phyloP scores from a whole-genome alignment of 495 filamentous ascomycete genomes.

The Podospora didyma region DNA sequence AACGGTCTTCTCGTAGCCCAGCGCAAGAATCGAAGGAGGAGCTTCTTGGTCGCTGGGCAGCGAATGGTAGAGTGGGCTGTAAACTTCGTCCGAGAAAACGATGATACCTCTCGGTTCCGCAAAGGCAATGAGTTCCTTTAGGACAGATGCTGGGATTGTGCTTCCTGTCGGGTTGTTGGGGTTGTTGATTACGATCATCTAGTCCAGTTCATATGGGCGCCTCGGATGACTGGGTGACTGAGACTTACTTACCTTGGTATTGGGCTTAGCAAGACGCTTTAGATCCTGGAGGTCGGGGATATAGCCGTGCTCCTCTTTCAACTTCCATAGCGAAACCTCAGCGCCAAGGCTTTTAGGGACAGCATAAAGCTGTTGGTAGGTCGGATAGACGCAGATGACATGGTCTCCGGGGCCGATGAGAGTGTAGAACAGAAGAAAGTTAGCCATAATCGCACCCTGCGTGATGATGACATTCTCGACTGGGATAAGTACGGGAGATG shows the following conservation, averaged over 20 bases:
- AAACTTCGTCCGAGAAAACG: conserved; percentile 79
- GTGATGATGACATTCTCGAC: conserved; percentile 71
- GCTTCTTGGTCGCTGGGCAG: conserved; percentile 23
- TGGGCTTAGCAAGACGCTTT: conserved; percentile 60
- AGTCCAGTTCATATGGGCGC: background rate
- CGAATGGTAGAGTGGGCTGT: conserved; percentile 80
- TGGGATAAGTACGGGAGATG: conserved; percentile 10
- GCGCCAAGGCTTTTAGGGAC: conserved; percentile 76
- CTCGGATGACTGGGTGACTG: background rate
- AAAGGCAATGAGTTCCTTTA: conserved; percentile 61
- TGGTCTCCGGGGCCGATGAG: conserved; percentile 78
- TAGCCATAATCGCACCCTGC: conserved; percentile 78
- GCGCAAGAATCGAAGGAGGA: conserved; percentile 50
- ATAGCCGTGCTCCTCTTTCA: conserved; percentile 62
- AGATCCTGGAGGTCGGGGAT: conserved; percentile 65
- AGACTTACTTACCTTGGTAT: conserved; percentile 56
- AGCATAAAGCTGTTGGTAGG: conserved; percentile 83
- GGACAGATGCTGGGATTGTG: conserved; percentile 56
- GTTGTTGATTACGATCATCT: conserved; percentile 58
- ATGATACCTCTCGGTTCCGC: conserved; percentile 60
- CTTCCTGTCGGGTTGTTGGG: conserved; percentile 87
- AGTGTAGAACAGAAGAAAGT: conserved; percentile 72
- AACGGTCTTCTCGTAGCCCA: conserved; percentile 67
- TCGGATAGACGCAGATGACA: conserved; percentile 85
- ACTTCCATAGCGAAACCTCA: conserved; percentile 75